These are phyloP conservation scores for Plasmodium inui DNA, from an alignment of 169 alveolate species.

Conservation along the genomic window DNA sequence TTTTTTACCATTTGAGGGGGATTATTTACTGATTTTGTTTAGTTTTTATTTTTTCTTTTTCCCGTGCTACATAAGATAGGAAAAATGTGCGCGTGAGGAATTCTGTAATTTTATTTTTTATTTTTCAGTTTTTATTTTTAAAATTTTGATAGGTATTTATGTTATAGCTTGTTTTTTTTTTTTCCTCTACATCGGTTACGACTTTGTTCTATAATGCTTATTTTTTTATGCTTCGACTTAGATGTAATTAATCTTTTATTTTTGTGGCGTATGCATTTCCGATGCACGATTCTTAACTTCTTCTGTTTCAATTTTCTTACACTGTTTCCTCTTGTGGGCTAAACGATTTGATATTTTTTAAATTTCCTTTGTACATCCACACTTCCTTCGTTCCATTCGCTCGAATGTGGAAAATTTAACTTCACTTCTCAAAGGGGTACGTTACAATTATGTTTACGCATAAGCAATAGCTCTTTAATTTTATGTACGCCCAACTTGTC, in stretches of 20 bases:
- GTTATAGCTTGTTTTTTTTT: background rate
- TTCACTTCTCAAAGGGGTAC: background rate
- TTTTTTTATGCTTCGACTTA: background rate
- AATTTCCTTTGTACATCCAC: background rate
- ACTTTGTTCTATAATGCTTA: slow-evolving; percentile 3
- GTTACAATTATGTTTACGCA: background rate
- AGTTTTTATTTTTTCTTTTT: slow-evolving; percentile 5
- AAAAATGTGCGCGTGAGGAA: slow-evolving; percentile 6
- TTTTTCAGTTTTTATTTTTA: slow-evolving; percentile 23
- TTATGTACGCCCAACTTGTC: background rate
- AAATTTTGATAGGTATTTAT: slow-evolving; percentile 4
- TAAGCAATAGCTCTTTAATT: background rate
- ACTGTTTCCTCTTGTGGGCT: background rate
- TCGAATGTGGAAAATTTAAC: slow-evolving; percentile 1
- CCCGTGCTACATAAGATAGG: background rate
- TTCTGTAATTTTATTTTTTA: slow-evolving; percentile 4
- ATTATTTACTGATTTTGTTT: background rate
- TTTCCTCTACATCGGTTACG: background rate
- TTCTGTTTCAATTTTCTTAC: background rate
- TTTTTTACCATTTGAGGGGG: background rate
- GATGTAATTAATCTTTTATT: slow-evolving; percentile 29
- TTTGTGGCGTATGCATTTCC: background rate
- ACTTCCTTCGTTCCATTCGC: background rate
- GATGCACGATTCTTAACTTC: background rate
- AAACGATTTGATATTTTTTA: background rate